Base-by-base conservation (phyloP, 192 early-diverging fungal genomes). In the Umbelopsis vinacea region DNA sequence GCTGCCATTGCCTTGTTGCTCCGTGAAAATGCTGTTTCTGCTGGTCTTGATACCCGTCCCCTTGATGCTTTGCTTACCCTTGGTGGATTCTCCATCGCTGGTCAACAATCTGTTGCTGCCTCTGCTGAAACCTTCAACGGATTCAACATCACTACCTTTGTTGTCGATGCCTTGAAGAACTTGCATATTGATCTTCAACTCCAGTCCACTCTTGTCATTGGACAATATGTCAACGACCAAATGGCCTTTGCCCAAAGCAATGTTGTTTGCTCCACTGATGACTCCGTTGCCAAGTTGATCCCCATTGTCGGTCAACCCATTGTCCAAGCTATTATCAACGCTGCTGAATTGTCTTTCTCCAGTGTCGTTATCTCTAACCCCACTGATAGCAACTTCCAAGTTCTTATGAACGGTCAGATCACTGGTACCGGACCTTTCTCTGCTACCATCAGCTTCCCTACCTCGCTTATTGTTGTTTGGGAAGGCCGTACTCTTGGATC, bases 231-330 rank as follows among this genome's bases (percentile, higher is more conserved):
- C 4, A 82, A 81, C 46, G 76, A 72, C 2, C 57, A 63, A 35
- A 71, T 89, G 40, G 33, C 72, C 0, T 81, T 84, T 38, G 66
- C 72, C 50, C 85, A 89, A 75, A 71, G 47, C 43, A 40, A 46
- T 45, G 84, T 89, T 33, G 72, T 81, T n/a, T 79, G 80, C 47
- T 7, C 54, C 24, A 82, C 84, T 17, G 87, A 89, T 74, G 69
- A 71, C 23, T 77, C 82, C 3, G 76, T 89, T 73, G 63, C 76
- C 52, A 78, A 78, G 48, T 70, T 89, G 9, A 81, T 87, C 33
- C 83, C 85, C 40, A 75, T 85, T 50, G 80, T 89, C 50, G 86
- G 82, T 67, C 81, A 79, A 52, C 87, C 87, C 26, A 84, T 89
- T 75, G 87, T 85, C 15, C 83, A 84, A 71, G 68, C 74, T 10